phyloP scores from a whole-genome alignment of 495 filamentous ascomycete genomes.

The Neurospora tetraspora region DNA sequence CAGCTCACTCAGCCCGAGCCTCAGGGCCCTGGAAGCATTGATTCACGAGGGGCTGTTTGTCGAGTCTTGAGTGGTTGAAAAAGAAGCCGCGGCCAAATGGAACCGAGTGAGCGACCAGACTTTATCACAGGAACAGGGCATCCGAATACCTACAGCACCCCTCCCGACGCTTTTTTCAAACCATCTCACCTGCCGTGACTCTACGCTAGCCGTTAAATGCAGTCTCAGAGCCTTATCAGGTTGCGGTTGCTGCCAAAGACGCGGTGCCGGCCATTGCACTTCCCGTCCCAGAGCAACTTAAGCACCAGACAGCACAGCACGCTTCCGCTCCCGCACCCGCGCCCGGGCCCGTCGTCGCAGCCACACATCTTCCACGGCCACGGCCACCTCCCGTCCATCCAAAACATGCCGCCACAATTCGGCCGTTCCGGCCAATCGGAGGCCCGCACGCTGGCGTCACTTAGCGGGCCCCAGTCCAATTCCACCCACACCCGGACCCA shows the following conservation, averaged over 20 bases:
- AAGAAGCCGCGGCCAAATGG: constrained; percentile 10
- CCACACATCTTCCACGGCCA: background rate
- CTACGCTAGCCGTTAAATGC: background rate
- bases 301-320: background rate
- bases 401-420: constrained; percentile 12
- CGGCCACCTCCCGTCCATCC: background rate
- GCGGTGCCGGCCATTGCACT: constrained; percentile 3
- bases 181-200: background rate
- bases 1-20: background rate
- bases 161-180: constrained; percentile 8
- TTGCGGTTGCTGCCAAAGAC: constrained; percentile 1
- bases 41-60: background rate
- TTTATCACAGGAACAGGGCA: background rate
- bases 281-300: background rate
- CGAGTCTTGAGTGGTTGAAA: background rate
- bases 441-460: constrained; percentile 22
- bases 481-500: background rate
- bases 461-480: constrained; percentile 11
- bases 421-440: constrained; percentile 24
- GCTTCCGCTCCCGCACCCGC: background rate
- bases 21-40: too few species aligned
- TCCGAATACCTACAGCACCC: constrained; percentile 8
- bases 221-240: background rate
- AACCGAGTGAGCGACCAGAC: background rate
- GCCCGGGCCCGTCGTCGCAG: background rate